Evolutionary conservation across 345 rosid species (phyloP), one percentile per base, ranked within the genome.

Genomic region (Heritiera littoralis): DNA sequence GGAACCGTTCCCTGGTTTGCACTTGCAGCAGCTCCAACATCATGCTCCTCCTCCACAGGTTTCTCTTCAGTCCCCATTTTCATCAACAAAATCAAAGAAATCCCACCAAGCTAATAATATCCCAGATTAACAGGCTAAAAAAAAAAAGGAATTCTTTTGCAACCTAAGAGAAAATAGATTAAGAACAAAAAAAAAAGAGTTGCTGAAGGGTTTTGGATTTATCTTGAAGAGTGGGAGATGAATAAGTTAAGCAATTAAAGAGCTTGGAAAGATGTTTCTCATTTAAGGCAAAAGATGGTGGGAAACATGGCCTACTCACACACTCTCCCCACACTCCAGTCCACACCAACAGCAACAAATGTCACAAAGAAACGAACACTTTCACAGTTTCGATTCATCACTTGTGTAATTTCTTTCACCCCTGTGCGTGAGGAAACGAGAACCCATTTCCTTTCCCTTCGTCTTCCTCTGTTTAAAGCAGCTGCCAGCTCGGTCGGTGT

Each of bases 21-120:
- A 35, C 38, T 35, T 20, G 84, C 17, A 81, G 60, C 43, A 45
- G 45, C 68, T 11, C 78, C 80, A 30, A 66, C 58, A 58, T 72
- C 76, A 73, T 32, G 68, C 17, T 70, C 64, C 49, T 78, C 77
- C 58, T 43, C 14, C 64, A 78, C 66, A 77, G 67, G 65, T 81
- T 81, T 83, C 83, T 80, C 81, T 77, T 56, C 59, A 30, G 78
- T 77, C 72, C 69, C 78, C 87, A 86, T 86, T 64, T 55, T 32
- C 45, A 46, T 61, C 63, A 77, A 45, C 43, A 38, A 73, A 59
- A 78, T 48, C 68, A 10, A 59, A 54, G 64, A 28, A 71, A 40
- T 14, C 77, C 81, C 79, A 78, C 46, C 66, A 80, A 10, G 46
- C 8, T 45, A 32, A 71, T 66, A 6, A 55, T 41, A 4, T 12